Evolutionary conservation across 2,329 filamentous ascomycete species (phyloP).

Genomic region (Grosmannia clavigera): DNA sequence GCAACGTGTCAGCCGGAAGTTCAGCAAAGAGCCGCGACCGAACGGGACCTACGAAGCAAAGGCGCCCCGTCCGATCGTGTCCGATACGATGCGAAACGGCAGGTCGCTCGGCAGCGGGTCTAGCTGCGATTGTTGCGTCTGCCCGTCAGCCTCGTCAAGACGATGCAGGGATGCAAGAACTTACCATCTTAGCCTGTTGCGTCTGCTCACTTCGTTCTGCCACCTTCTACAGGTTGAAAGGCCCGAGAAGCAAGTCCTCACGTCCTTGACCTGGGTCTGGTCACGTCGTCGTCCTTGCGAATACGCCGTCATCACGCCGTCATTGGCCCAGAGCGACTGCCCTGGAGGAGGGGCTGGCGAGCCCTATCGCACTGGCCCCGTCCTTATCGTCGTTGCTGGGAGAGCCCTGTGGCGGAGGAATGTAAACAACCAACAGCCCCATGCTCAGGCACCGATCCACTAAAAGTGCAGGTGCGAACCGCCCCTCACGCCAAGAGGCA

Average conservation of each 20-base stretch:
- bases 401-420: not conserved
- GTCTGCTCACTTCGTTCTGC: not conserved
- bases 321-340: not conserved
- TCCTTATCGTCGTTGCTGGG: constrained; percentile 1
- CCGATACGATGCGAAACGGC: constrained; percentile 88
- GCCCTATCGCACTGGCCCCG: too few species aligned
- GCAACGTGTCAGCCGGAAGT: not conserved
- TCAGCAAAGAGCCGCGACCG: too few species aligned
- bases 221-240: not conserved
- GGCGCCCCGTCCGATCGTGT: constrained; percentile 90
- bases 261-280: not conserved
- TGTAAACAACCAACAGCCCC: constrained; percentile 1
- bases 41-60: constrained; percentile 70
- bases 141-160: not conserved
- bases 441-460: not conserved
- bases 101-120: constrained; percentile 75
- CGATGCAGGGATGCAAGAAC: not conserved
- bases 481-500: not conserved
- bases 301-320: not conserved
- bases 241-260: not conserved
- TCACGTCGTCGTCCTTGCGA: not conserved
- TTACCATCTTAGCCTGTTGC: not conserved
- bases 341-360: not conserved
- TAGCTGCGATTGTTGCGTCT: constrained; percentile 67
- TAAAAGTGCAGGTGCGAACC: not conserved